These are phyloP conservation scores for Trypanosoma scelopori DNA, from an alignment of 208 protist genomes.

Conservation along the genomic window DNA sequence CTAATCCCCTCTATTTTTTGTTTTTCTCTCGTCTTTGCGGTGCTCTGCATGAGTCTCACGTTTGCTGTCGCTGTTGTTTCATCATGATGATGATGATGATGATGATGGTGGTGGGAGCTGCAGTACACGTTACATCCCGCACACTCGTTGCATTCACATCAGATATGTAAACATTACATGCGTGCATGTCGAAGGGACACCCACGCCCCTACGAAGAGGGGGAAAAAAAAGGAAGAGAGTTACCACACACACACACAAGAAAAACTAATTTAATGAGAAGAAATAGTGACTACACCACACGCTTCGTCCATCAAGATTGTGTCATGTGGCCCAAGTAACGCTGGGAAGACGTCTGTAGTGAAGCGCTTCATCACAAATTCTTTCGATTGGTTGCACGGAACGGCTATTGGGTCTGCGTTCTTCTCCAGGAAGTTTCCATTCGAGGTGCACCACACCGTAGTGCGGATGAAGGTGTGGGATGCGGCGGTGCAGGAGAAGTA, in stretches of 20 bases:
- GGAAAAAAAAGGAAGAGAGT: conserved; percentile 1
- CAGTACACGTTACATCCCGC: neutral
- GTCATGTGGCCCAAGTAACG: conserved; percentile 18
- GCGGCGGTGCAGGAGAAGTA: conserved; percentile 53
- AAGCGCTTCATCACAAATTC: conserved; percentile 19
- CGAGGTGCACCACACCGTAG: conserved; percentile 4
- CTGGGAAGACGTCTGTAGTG: conserved; percentile 21
- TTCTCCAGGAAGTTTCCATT: conserved; percentile 15
- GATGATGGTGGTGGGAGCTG: neutral
- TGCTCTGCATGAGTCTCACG: neutral
- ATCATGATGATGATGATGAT: neutral
- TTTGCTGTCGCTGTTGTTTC: neutral
- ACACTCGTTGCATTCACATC: neutral
- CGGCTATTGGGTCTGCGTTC: conserved; percentile 23
- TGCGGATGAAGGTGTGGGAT: conserved; percentile 33
- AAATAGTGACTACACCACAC: neutral
- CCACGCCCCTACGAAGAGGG: conserved; percentile 5
- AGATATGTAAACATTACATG: neutral
- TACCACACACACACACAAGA: no score
- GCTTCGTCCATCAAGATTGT: conserved; percentile 25
- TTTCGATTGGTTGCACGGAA: conserved; percentile 18
- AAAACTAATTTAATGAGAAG: neutral
- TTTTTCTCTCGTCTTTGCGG: conserved; percentile 27
- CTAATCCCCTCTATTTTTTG: conserved; percentile 31
- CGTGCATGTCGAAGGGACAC: neutral